Percentiles rank a stretch among this genome's conserved stretches.
phyloP scores from a whole-genome alignment of 306 rosid genomes.

The Pyrus communis region DNA sequence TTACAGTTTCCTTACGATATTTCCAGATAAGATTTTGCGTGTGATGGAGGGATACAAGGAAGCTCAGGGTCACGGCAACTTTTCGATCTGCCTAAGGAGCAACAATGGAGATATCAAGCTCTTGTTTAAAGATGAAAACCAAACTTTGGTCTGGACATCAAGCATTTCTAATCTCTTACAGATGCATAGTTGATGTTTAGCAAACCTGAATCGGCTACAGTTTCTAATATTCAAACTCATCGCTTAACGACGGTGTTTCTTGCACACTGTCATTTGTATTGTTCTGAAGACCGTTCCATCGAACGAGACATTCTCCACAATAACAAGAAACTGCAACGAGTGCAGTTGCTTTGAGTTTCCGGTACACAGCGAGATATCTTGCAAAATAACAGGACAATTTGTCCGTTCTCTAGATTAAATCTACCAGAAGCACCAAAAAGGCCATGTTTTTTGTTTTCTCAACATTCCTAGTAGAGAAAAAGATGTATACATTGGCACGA shows the following conservation, averaged over 20 bases:
- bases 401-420: neutral
- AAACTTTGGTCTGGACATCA: conserved; percentile 10
- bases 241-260: neutral
- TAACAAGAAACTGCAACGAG: neutral
- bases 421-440: neutral
- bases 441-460: neutral
- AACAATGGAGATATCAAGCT: conserved; percentile 13
- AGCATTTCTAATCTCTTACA: conserved; percentile 17
- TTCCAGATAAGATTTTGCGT: conserved; percentile 14
- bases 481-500: neutral
- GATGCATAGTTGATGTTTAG: neutral
- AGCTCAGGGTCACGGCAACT: conserved; percentile 3
- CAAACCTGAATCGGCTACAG: neutral
- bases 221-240: neutral
- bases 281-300: neutral
- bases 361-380: neutral
- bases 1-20: neutral
- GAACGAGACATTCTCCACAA: neutral
- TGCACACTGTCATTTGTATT: neutral
- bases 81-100: conserved; percentile 11
- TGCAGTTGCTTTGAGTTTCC: neutral
- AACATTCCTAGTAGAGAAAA: neutral
- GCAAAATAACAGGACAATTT: neutral
- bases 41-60: conserved; percentile 12
- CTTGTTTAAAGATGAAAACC: conserved; percentile 15